phyloP scores from a whole-genome alignment of 345 rosid genomes.

The Draba incana region DNA sequence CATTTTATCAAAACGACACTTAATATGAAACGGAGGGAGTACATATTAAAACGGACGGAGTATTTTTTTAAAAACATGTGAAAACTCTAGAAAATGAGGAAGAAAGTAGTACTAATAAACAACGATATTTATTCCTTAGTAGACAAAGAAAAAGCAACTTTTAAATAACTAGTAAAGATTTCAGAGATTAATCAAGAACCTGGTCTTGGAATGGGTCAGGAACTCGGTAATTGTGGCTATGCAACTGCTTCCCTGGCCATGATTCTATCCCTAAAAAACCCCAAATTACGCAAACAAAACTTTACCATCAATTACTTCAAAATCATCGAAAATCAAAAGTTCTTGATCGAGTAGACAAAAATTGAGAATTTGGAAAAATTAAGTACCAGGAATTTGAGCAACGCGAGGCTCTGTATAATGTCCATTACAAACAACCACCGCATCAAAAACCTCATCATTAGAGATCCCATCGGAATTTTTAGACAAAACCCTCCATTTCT shows the following conservation, averaged over 20 bases:
- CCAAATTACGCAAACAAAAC: not conserved
- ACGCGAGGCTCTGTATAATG: conserved; percentile 71
- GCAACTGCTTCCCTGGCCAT: conserved; percentile 95
- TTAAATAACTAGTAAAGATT: too few species aligned
- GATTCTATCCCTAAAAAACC: conserved; percentile 54
- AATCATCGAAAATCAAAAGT: not conserved
- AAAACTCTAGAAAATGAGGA: too few species aligned
- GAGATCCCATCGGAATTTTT: conserved; percentile 21
- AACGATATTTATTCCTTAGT: too few species aligned
- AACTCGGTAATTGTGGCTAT: conserved; percentile 82
- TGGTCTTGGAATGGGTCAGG: conserved; percentile 58
- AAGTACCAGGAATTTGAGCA: conserved; percentile 66
- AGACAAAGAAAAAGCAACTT: too few species aligned
- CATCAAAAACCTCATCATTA: conserved; percentile 59
- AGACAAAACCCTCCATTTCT: conserved; percentile 62
- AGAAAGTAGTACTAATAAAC: too few species aligned
- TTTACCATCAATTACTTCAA: conserved; percentile 5
- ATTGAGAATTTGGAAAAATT: not conserved
- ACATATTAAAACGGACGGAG: too few species aligned
- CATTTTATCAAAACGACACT: too few species aligned
- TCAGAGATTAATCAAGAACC: conserved; percentile 36
- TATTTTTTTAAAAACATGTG: too few species aligned
- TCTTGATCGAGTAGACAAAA: not conserved
- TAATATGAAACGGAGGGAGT: too few species aligned
- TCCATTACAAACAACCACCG: conserved; percentile 72